Conservation (phyloP, 2,329 filamentous ascomycete species). For the Arthroderma sp. region DNA sequence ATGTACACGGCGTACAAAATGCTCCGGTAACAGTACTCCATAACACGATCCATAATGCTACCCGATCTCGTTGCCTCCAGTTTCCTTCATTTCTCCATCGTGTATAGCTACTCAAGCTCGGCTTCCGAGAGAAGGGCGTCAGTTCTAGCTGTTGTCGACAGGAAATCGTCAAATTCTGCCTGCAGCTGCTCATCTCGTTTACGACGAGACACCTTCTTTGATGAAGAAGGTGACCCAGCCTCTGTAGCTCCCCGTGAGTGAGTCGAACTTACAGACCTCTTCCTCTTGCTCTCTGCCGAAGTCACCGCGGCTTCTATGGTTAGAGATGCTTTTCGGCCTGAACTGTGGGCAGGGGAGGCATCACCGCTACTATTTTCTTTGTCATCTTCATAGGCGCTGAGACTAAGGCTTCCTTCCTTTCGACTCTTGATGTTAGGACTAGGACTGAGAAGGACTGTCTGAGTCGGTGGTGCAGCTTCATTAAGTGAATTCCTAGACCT, state of each 20-base stretch:
- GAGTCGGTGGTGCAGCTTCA: constrained; percentile 9
- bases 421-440: constrained; percentile 24
- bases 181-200: constrained; percentile 1
- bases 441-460: constrained; percentile 24
- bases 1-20: neutral
- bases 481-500: constrained; percentile 20
- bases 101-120: neutral
- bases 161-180: constrained; percentile 2
- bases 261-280: constrained; percentile 15
- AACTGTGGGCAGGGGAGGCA: constrained; percentile 5
- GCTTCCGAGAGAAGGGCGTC: neutral
- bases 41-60: neutral
- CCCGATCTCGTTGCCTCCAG: neutral
- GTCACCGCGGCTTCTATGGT: constrained; percentile 7
- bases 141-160: neutral
- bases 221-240: constrained; percentile 10
- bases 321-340: constrained; percentile 12
- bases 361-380: constrained; percentile 7
- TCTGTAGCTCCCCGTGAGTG: constrained; percentile 1
- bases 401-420: constrained; percentile 20
- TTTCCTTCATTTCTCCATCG: neutral
- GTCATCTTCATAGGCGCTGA: constrained; percentile 5
- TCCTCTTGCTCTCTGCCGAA: constrained; percentile 19
- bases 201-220: constrained; percentile 17
- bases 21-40: neutral